A percentile compares a stretch with the other conserved stretches of the same genome.
phyloP scores from a whole-genome alignment of 2,329 filamentous ascomycete genomes.

The Zasmidium angulare region DNA sequence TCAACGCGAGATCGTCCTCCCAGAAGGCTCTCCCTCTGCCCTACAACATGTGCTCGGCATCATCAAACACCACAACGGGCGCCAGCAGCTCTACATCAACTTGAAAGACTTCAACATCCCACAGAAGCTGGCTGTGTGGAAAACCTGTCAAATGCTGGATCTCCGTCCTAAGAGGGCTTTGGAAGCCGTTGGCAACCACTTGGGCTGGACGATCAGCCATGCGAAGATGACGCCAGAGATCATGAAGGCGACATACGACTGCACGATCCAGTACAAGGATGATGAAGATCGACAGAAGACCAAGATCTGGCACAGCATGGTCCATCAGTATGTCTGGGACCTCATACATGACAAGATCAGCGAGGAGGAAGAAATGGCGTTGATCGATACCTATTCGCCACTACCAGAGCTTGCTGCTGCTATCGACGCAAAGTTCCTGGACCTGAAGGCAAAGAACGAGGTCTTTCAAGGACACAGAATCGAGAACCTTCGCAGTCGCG shows the following conservation, averaged over 20 bases:
- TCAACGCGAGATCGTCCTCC: background rate
- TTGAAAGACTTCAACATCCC: background rate
- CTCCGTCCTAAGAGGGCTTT: conserved; percentile 1
- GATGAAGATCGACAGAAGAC: background rate
- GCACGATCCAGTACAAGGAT: conserved; percentile 1
- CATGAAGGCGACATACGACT: conserved; percentile 4
- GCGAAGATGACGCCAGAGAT: conserved; percentile 1
- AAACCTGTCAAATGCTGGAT: conserved; percentile 2
- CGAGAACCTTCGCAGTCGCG: too few relatives aligned
- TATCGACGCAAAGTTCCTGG: background rate
- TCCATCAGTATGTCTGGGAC: conserved; percentile 16
- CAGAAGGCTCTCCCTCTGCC: conserved; percentile 4
- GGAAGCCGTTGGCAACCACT: background rate
- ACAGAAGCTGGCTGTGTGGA: conserved; percentile 7
- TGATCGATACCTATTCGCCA: background rate
- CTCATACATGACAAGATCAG: background rate
- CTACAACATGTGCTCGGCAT: conserved; percentile 9
- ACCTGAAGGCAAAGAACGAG: conserved; percentile 3
- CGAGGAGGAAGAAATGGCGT: background rate
- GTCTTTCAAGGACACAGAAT: too few relatives aligned
- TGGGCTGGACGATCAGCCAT: conserved; percentile 8
- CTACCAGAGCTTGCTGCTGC: background rate
- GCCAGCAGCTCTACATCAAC: conserved; percentile 4
- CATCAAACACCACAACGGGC: background rate
- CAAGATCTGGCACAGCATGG: conserved; percentile 5